Base-by-base conservation (phyloP, 208 protist species). In the Strigomonas culicis region DNA sequence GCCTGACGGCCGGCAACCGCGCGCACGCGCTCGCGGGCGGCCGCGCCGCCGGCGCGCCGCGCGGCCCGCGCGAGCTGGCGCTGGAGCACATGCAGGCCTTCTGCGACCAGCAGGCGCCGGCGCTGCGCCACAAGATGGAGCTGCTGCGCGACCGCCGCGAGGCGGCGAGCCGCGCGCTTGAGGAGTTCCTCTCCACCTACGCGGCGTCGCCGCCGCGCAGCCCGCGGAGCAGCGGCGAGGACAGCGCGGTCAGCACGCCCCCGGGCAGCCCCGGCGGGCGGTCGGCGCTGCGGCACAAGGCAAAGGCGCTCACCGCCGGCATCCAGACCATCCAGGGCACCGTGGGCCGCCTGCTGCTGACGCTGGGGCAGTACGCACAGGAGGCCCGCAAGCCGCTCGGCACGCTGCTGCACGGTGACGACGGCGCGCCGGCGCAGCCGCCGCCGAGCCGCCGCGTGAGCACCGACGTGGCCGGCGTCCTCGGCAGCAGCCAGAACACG, bases 41-140 rank as follows among this genome's bases (percentile, higher is more conserved):
- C 27, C 41, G 43, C 34, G 31, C 17, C 25, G 15, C 41, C 53
- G 34, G 50, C 34, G 24, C 55, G 25, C 36, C 39, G 47, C 39
- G 51, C 53, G 63, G 57, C 50, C 19, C 32, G 4, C 68, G 44
- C 67, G 24, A 50, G 46, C 49, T 31, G 21, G 51, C 66, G 6
- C 47, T 85, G 15, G 71, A 88, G 24, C 58, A 64, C 1, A 70
- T 92, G 59, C 49, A 65, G 17, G 51, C 50, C 24, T 92, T 86
- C 75, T 90, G 88, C 70, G 69, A 77, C 11, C 66, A 79, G 34
- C 75, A 84, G 50, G 71, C 87, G 56, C 72, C 80, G 36, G 78
- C 81, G 19, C 80, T 80, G 44, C 68, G 58, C 0, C 49, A 74
- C 41, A 84, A 76, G 68, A 90, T 87, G 65, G 74, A 79, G 17